Evolutionary conservation across 768 basidiomycete genomes (phyloP).

Genomic region (Cantharellus anzutake): DNA sequence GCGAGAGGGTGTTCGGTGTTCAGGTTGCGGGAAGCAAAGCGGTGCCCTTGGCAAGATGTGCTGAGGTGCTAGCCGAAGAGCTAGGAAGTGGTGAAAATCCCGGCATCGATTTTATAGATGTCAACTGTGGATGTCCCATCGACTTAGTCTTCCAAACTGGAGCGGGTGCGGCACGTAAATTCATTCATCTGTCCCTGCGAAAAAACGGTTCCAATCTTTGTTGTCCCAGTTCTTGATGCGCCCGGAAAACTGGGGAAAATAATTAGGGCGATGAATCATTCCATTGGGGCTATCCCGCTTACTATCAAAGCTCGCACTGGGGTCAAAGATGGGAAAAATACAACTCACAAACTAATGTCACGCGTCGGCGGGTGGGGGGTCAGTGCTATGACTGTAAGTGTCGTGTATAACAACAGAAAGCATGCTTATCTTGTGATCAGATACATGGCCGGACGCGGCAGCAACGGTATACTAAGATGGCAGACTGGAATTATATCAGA

Average conservation of each 20-base stretch:
- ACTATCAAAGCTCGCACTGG: conserved; percentile 88
- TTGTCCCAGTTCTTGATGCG: conserved; percentile 53
- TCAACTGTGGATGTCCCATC: conserved; percentile 96
- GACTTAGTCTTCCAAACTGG: conserved; percentile 87
- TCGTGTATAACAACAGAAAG: conserved; percentile 12
- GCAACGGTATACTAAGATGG: conserved; percentile 80
- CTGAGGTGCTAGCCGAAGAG: conserved; percentile 6
- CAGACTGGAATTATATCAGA: conserved; percentile 91
- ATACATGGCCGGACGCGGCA: conserved; percentile 91
- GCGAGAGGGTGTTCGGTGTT: conserved; percentile 73
- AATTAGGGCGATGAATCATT: conserved; percentile 76
- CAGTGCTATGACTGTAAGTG: conserved; percentile 31
- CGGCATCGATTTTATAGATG: conserved; percentile 70
- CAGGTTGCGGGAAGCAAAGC: conserved; percentile 88
- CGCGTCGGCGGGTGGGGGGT: conserved; percentile 42
- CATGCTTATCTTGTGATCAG: conserved; percentile 30
- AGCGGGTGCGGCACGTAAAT: conserved; percentile 74
- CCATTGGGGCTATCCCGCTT: conserved; percentile 78
- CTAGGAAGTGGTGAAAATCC: conserved; percentile 1
- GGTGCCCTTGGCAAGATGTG: conserved; percentile 29
- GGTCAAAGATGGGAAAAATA: conserved; percentile 74
- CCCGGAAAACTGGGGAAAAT: conserved; percentile 72
- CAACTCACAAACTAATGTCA: conserved; percentile 79
- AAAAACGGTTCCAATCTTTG: background rate
- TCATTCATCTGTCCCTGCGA: background rate